A percentile compares a stretch with the other conserved stretches of the same genome.
Conservation (phyloP, 2,329 filamentous ascomycete species). For the Colletotrichum destructivum region DNA sequence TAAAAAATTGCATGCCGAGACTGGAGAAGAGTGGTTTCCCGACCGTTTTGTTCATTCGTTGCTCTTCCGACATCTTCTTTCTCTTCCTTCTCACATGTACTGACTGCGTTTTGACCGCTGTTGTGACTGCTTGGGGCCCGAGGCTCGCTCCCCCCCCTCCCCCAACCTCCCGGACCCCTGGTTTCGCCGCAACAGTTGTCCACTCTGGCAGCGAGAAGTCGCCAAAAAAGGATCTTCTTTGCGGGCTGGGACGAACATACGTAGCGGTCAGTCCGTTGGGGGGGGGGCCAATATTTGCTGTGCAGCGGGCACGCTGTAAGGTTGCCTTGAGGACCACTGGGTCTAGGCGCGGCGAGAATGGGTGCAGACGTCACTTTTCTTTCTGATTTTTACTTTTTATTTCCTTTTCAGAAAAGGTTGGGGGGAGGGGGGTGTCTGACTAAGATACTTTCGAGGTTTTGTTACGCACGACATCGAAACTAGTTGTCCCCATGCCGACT, state of each 20-base stretch:
- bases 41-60: no score
- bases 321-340: constrained; percentile 10
- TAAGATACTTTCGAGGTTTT: constrained; percentile 14
- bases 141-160: constrained; percentile 14
- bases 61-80: background rate
- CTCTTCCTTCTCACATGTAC: constrained; percentile 17
- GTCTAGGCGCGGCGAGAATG: constrained; percentile 25
- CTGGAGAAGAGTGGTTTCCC: no score
- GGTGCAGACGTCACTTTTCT: constrained; percentile 19
- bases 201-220: constrained; percentile 24
- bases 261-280: constrained; percentile 30
- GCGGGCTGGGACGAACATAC: background rate
- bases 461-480: background rate
- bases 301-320: constrained; percentile 22
- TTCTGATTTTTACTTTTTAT: no score
- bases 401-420: no score
- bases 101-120: constrained; percentile 37
- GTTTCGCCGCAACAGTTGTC: constrained; percentile 25
- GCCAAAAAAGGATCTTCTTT: background rate
- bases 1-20: background rate
- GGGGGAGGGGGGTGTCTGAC: constrained; percentile 1
- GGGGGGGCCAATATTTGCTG: constrained; percentile 28
- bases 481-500: background rate
- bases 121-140: constrained; percentile 34
- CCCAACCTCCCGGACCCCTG: constrained; percentile 36